Evolutionary conservation across 2,329 filamentous ascomycete species (phyloP).

Genomic region (Tolypocladium album): DNA sequence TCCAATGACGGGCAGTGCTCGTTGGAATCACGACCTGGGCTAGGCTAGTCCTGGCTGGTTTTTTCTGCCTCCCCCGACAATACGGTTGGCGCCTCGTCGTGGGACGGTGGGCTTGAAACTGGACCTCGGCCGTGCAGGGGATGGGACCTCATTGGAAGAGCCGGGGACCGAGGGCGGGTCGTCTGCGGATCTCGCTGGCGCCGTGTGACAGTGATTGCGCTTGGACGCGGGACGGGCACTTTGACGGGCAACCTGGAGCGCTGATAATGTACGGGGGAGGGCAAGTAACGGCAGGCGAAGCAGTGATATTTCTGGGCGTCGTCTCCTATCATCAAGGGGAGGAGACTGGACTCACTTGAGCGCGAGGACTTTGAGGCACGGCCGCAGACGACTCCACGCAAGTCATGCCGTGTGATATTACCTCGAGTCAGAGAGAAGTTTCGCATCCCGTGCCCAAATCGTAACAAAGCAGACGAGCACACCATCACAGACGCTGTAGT

Average conservation of each 20-base stretch:
- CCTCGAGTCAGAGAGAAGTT: neutral
- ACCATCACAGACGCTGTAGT: neutral
- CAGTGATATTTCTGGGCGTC: neutral
- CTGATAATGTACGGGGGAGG: too few species aligned
- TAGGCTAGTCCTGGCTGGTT: neutral
- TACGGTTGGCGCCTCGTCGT: neutral
- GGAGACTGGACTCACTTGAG: neutral
- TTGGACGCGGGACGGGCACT: neutral
- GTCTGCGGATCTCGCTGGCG: neutral
- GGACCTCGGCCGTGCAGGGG: neutral
- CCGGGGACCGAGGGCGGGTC: neutral
- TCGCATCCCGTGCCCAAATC: neutral
- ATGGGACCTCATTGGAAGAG: neutral
- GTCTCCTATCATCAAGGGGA: neutral
- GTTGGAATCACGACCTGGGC: neutral
- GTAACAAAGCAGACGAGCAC: too few species aligned
- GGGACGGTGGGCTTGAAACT: neutral
- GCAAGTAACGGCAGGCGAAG: neutral
- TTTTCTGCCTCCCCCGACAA: neutral
- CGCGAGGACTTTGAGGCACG: neutral
- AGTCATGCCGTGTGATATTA: neutral
- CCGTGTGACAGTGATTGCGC: neutral
- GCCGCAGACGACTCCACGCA: too few species aligned
- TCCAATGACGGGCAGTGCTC: neutral
- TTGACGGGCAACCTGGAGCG: too few species aligned